phyloP scores from a whole-genome alignment of 2,329 filamentous ascomycete genomes.

The Aspergillus sp. region DNA sequence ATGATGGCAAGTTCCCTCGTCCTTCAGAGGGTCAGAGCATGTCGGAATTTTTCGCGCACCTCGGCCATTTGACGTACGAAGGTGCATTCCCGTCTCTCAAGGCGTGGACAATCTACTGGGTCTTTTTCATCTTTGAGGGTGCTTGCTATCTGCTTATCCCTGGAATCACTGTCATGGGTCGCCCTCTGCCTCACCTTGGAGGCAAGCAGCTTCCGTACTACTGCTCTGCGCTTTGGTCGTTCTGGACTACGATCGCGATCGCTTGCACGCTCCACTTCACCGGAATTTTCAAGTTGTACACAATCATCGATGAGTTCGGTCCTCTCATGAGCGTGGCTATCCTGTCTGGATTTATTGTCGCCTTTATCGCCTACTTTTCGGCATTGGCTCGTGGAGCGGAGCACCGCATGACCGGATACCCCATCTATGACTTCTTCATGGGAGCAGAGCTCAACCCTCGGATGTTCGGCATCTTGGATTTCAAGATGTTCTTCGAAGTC shows the following conservation, averaged over 20 bases:
- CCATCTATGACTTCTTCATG: constrained; percentile 88
- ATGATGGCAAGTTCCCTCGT: constrained; percentile 76
- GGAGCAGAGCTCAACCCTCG: constrained; percentile 83
- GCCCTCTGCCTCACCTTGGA: constrained; percentile 77
- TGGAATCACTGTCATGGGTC: constrained; percentile 83
- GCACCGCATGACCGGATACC: constrained; percentile 86
- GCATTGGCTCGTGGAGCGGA: constrained; percentile 76
- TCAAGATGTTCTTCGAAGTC: constrained; percentile 96
- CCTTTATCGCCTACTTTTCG: constrained; percentile 81
- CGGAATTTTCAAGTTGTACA: constrained; percentile 85
- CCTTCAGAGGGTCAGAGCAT: constrained; percentile 66
- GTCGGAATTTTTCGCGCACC: constrained; percentile 68
- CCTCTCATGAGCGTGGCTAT: constrained; percentile 92
- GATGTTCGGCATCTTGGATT: constrained; percentile 80
- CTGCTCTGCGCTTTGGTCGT: constrained; percentile 84
- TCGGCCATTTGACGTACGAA: constrained; percentile 73
- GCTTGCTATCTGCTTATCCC: constrained; percentile 82
- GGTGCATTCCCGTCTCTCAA: constrained; percentile 79
- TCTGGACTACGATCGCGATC: constrained; percentile 79
- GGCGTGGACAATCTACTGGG: constrained; percentile 94
- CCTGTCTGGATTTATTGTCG: constrained; percentile 80
- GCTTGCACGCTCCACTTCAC: constrained; percentile 74
- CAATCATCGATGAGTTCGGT: constrained; percentile 91
- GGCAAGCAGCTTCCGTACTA: constrained; percentile 91
- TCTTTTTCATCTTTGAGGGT: constrained; percentile 82